Evolutionary conservation across 2,329 filamentous ascomycete species (phyloP).

Genomic region (Aspergillus aculeatinus): DNA sequence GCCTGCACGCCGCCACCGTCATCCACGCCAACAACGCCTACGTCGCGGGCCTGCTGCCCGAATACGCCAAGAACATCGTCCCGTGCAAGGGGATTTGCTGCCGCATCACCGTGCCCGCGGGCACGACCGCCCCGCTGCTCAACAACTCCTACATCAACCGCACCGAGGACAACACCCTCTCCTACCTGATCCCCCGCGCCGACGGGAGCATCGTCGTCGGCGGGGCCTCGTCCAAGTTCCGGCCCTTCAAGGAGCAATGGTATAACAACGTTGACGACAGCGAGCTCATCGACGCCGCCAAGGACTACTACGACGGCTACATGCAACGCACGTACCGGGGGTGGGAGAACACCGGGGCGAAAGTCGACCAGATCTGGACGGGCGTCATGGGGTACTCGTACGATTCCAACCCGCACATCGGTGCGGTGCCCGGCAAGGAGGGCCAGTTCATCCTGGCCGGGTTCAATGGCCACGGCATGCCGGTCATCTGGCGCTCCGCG

Average conservation of each 20-base stretch:
- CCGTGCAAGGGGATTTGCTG: conserved; percentile 63
- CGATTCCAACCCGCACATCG: conserved; percentile 55
- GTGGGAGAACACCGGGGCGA: conserved; percentile 35
- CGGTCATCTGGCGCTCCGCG: conserved; percentile 59
- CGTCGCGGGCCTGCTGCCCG: conserved; percentile 70
- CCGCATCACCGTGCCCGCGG: conserved; percentile 27
- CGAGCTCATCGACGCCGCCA: conserved; percentile 47
- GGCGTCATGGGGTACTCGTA: conserved; percentile 54
- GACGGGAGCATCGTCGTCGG: conserved; percentile 59
- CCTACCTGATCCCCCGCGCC: conserved; percentile 62
- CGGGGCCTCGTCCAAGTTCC: conserved; percentile 54
- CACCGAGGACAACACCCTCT: conserved; percentile 36
- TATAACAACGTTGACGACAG: conserved; percentile 47
- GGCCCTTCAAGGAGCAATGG: conserved; percentile 40
- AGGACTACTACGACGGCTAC: conserved; percentile 39
- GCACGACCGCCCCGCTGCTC: conserved; percentile 26
- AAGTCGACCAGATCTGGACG: conserved; percentile 32
- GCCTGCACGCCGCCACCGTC: conserved; percentile 61
- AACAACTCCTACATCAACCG: conserved; percentile 59
- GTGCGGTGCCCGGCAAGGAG: conserved; percentile 44
- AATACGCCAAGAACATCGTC: conserved; percentile 68
- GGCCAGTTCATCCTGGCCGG: conserved; percentile 59
- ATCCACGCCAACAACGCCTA: conserved; percentile 85
- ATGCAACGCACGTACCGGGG: conserved; percentile 37
- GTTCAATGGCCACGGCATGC: conserved; percentile 69